Conservation (phyloP, 257 asterid species). For the Solanum etuberosum region DNA sequence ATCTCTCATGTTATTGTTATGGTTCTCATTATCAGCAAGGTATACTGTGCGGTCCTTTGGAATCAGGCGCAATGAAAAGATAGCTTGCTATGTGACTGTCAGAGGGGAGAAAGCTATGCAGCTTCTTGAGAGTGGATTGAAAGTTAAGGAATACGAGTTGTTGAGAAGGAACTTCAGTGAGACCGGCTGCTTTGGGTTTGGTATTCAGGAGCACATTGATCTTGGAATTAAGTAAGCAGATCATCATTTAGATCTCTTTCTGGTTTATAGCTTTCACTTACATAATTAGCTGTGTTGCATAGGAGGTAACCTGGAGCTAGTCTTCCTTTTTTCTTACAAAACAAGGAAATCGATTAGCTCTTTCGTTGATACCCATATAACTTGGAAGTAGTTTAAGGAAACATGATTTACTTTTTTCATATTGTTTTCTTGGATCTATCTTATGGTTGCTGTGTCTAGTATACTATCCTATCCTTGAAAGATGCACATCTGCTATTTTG, state of each 20-base stretch:
- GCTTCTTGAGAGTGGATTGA: slow-evolving; percentile 60
- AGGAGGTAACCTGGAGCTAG: not conserved
- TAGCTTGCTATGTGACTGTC: slow-evolving; percentile 64
- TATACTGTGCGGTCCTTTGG: slow-evolving; percentile 72
- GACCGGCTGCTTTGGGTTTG: slow-evolving; percentile 76
- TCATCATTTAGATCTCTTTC: not conserved
- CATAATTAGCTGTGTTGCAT: not conserved
- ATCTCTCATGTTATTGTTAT: not conserved
- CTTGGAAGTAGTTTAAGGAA: not conserved
- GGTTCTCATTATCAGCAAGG: slow-evolving; percentile 31
- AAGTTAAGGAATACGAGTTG: slow-evolving; percentile 60
- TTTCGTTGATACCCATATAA: not conserved
- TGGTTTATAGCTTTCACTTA: not conserved
- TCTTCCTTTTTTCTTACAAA: not conserved
- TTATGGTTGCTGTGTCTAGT: not conserved
- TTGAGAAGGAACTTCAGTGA: slow-evolving; percentile 57
- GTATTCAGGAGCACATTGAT: slow-evolving; percentile 79
- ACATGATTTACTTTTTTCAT: not conserved
- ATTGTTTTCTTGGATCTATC: not conserved
- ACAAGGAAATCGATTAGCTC: not conserved
- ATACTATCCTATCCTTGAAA: not conserved
- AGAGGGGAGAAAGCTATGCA: slow-evolving; percentile 65
- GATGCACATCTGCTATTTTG: not conserved
- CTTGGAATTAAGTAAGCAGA: slow-evolving; percentile 69
- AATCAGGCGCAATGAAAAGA: slow-evolving; percentile 68